These are phyloP conservation scores for Mycotypha africana DNA, from an alignment of 371 early-diverging fungal genomes.

Conservation along the genomic window DNA sequence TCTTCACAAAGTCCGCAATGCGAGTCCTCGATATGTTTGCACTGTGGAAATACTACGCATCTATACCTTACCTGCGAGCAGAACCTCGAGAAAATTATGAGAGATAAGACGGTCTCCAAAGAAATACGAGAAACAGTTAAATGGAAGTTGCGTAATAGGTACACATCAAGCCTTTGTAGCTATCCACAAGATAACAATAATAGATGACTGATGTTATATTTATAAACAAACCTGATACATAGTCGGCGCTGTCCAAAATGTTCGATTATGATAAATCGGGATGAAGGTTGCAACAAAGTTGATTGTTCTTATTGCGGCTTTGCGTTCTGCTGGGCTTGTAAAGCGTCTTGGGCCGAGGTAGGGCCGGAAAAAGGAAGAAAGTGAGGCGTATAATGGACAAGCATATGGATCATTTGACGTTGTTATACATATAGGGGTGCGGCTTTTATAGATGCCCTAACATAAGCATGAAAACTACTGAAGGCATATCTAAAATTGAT, in stretches of 20 bases:
- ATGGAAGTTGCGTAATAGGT: conserved; percentile 39
- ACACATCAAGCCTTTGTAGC: background rate
- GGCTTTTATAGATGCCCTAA: conserved; percentile 25
- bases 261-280: conserved; percentile 68
- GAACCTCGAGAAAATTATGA: conserved; percentile 24
- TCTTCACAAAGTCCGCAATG: conserved; percentile 27
- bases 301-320: conserved; percentile 71
- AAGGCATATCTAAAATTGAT: too few relatives aligned
- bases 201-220: background rate
- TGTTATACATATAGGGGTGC: conserved; percentile 15
- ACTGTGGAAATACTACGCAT: conserved; percentile 51
- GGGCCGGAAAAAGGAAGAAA: too few relatives aligned
- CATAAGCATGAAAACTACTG: too few relatives aligned
- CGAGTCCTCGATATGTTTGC: conserved; percentile 35
- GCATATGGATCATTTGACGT: background rate
- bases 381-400: too few relatives aligned
- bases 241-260: conserved; percentile 69
- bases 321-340: conserved; percentile 65
- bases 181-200: background rate
- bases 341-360: conserved; percentile 37
- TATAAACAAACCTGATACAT: background rate
- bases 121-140: conserved; percentile 30
- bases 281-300: conserved; percentile 79
- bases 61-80: conserved; percentile 27
- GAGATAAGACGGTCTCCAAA: background rate